These are phyloP conservation scores for Calendula officinalis DNA, from an alignment of 129 eudicot species.

Conservation along the genomic window DNA sequence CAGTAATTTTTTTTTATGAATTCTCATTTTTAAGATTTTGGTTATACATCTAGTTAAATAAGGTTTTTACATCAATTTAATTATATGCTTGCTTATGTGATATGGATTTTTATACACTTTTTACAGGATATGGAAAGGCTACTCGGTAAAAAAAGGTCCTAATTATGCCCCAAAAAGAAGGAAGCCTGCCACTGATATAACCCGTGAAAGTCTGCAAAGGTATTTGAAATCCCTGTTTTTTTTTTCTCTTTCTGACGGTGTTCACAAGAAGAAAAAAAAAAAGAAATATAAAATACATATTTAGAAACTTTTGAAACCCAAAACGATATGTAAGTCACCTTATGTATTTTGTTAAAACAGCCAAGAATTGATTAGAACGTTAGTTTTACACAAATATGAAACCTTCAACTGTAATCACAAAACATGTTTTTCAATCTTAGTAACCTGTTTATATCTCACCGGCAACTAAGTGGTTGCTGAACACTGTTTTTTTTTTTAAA, in stretches of 20 bases:
- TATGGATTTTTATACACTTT: conserved; percentile 21
- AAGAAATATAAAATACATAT: background rate
- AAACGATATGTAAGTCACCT: background rate
- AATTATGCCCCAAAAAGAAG: conserved; percentile 82
- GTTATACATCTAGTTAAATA: conserved; percentile 2
- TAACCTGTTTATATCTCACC: too few species aligned
- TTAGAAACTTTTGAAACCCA: background rate
- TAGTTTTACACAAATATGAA: background rate
- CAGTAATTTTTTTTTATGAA: conserved; percentile 49
- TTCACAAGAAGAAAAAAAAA: background rate
- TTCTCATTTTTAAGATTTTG: background rate
- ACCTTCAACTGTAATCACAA: background rate
- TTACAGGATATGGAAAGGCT: conserved; percentile 88
- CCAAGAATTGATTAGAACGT: background rate
- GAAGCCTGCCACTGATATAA: conserved; percentile 90
- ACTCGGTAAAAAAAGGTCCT: conserved; percentile 79
- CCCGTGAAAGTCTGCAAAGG: conserved; percentile 76
- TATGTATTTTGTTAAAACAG: background rate
- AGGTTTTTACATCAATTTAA: conserved; percentile 2
- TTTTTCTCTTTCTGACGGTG: background rate
- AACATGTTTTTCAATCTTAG: too few species aligned
- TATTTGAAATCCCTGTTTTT: conserved; percentile 26
- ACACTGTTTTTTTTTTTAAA: background rate
- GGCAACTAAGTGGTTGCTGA: conserved; percentile 1
- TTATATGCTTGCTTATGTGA: background rate